phyloP scores from a whole-genome alignment of 345 rosid species.

The Noccaea caerulescens region DNA sequence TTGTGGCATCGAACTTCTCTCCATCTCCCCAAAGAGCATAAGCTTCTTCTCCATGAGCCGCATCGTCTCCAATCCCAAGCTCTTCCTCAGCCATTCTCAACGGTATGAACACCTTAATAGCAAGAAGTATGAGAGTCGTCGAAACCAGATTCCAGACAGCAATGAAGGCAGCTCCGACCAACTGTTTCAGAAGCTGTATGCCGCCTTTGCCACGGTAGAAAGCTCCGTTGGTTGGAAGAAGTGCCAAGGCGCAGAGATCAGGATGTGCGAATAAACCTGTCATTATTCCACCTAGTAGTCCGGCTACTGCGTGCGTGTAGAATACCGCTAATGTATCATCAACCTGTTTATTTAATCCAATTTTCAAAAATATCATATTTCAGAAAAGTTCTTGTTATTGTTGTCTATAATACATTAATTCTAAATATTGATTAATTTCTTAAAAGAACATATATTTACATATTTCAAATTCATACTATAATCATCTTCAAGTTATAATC shows the following conservation, averaged over 20 bases:
- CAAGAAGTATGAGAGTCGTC: constrained; percentile 65
- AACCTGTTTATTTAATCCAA: constrained; percentile 44
- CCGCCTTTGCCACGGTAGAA: constrained; percentile 81
- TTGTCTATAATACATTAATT: not conserved
- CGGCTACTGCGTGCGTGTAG: constrained; percentile 96
- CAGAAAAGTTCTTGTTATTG: not conserved
- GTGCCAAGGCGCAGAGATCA: constrained; percentile 51
- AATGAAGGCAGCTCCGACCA: constrained; percentile 70
- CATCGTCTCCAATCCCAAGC: constrained; percentile 85
- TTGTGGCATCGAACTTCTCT: constrained; percentile 75
- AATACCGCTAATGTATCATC: constrained; percentile 91
- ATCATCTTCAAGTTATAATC: too few relatives aligned
- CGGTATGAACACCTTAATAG: constrained; percentile 66
- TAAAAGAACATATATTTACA: too few relatives aligned
- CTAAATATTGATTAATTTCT: not conserved
- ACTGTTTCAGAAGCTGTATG: constrained; percentile 68
- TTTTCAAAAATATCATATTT: not conserved
- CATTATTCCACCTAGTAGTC: constrained; percentile 72
- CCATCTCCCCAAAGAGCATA: constrained; percentile 99
- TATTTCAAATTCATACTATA: not conserved
- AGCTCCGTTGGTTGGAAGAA: constrained; percentile 66
- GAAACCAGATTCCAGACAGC: constrained; percentile 67
- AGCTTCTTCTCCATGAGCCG: constrained; percentile 95
- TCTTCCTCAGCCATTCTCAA: constrained; percentile 81
- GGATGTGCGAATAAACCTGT: constrained; percentile 93